A percentile compares a stretch with the other conserved stretches of the same genome.
These are phyloP conservation scores for Vigna mungo DNA, from an alignment of 306 rosid species.

Conservation along the genomic window DNA sequence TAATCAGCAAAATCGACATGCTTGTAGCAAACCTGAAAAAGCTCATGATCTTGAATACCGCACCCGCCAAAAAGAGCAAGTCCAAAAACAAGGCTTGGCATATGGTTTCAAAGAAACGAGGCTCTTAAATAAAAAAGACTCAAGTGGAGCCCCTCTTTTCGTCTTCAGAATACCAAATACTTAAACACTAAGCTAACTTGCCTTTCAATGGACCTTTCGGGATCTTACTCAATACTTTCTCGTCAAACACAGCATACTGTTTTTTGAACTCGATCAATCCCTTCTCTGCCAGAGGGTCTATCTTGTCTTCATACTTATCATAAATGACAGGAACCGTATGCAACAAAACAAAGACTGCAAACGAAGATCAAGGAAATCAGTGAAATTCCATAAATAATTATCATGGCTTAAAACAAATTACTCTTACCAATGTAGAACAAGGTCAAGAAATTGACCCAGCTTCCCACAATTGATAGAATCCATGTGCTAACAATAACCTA, in stretches of 20 bases:
- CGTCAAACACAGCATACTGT: slow-evolving; percentile 77
- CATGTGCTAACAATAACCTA: slow-evolving; percentile 83
- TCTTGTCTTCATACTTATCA: slow-evolving; percentile 72
- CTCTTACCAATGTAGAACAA: slow-evolving; percentile 80
- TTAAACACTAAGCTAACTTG: slow-evolving; percentile 58
- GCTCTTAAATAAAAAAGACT: slow-evolving; percentile 36
- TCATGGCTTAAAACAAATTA: not conserved
- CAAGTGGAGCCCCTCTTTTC: slow-evolving; percentile 16
- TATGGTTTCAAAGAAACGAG: slow-evolving; percentile 21
- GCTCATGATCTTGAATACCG: slow-evolving; percentile 41
- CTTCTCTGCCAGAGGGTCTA: slow-evolving; percentile 77
- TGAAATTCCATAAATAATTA: not conserved
- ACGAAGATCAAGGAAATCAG: slow-evolving; percentile 21
- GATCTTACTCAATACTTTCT: slow-evolving; percentile 75
- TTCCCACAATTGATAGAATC: slow-evolving; percentile 78
- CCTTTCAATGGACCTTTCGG: slow-evolving; percentile 61
- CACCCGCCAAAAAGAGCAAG: slow-evolving; percentile 44
- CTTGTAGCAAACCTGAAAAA: slow-evolving; percentile 35
- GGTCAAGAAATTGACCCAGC: slow-evolving; percentile 84
- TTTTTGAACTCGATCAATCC: slow-evolving; percentile 66
- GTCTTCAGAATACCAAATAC: slow-evolving; percentile 21
- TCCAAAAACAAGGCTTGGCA: slow-evolving; percentile 40
- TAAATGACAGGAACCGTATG: slow-evolving; percentile 78
- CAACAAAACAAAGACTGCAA: slow-evolving; percentile 80
- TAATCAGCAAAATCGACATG: slow-evolving; percentile 45